Evolutionary conservation across 495 filamentous ascomycete species (phyloP), one percentile per base, ranked within the genome.

Genomic region (Xanthoparmelia taractica): DNA sequence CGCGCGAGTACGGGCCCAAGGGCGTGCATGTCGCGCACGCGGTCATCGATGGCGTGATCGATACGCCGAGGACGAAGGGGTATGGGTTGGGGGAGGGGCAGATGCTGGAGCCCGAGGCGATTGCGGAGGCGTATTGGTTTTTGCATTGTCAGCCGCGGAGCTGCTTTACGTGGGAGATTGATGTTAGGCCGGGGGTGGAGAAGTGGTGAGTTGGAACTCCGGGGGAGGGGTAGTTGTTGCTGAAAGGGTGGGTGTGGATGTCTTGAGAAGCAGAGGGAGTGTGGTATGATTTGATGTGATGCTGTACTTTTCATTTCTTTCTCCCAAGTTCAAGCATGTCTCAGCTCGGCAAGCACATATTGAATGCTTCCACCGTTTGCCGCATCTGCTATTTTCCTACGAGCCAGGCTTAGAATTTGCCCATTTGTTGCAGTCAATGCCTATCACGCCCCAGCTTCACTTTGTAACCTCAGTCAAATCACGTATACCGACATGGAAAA

Each of bases 81-180:
- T 89, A 74, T 65, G 69, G 70, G 6, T 80, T 84, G 56, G 87
- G 88, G 62, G 72, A 77, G 59, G 77, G 75, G 48, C 85, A 85
- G 0, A 95, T 93, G 76, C 79, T 96, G 57, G 86, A 77, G 67
- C 78, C 89, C n/a, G 85, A 90, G 68, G 89, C 88, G 88, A 96
- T 96, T 79, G 92, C 92, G 61, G 91, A 96, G 60, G 76, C 82
- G 55, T 96, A 97, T 70, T 96, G 91, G 92, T 76, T 88, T 74
- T 70, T 96, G 64, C 92, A 96, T 73, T 89, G 87, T 4, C 92
- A 97, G 76, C 89, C 88, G 25, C 79, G 84, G 61, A 87, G 87
- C 18, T 82, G 82, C 8, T 96, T 92, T 69, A 92, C 91, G 2
- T 89, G 87, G 69, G 90, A 96, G 78, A 69, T 96, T 65, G 92